These are phyloP conservation scores for Leccinum pallidistipes DNA, from an alignment of 1,284 basidiomycete species.

Conservation along the genomic window DNA sequence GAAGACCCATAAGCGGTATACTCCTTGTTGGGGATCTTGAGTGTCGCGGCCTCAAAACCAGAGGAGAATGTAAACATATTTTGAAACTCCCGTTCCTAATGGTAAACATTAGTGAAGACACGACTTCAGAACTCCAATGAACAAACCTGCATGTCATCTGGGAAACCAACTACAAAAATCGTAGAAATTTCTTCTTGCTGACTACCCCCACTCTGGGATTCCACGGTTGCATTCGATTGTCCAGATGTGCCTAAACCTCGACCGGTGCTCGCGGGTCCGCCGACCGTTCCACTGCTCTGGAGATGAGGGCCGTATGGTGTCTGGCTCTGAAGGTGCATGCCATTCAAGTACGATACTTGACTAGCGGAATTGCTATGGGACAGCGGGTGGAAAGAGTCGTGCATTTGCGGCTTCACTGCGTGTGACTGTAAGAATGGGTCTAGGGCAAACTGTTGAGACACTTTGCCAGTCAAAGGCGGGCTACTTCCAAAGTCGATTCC, in stretches of 20 bases:
- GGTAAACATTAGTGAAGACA: slow-evolving; percentile 19
- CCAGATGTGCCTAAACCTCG: slow-evolving; percentile 27
- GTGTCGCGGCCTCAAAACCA: slow-evolving; percentile 96
- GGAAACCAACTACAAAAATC: slow-evolving; percentile 98
- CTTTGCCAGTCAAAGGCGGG: slow-evolving; percentile 28
- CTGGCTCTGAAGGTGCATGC: slow-evolving; percentile 59
- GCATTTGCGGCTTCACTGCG: slow-evolving; percentile 32
- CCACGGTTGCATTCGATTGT: slow-evolving; percentile 23
- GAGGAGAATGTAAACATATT: slow-evolving; percentile 98
- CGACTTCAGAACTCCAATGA: background rate
- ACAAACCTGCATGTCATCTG: slow-evolving; percentile 96
- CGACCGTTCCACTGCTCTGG: slow-evolving; percentile 39
- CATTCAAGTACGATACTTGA: slow-evolving; percentile 39
- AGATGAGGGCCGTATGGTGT: slow-evolving; percentile 73
- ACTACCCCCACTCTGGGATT: slow-evolving; percentile 24
- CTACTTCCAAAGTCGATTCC: slow-evolving; percentile 35
- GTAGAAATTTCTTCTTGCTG: slow-evolving; percentile 92
- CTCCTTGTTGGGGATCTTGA: slow-evolving; percentile 94
- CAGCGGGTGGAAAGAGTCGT: slow-evolving; percentile 35
- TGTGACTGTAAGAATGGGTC: slow-evolving; percentile 37
- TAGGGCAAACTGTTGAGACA: slow-evolving; percentile 34
- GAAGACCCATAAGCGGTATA: slow-evolving; percentile 64
- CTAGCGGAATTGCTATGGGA: slow-evolving; percentile 30
- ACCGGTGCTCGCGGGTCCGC: slow-evolving; percentile 23
- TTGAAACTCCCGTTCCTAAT: slow-evolving; percentile 95